These are phyloP conservation scores for Phialemonium atrogriseum DNA, from an alignment of 2,329 filamentous ascomycete genomes.

Conservation along the genomic window DNA sequence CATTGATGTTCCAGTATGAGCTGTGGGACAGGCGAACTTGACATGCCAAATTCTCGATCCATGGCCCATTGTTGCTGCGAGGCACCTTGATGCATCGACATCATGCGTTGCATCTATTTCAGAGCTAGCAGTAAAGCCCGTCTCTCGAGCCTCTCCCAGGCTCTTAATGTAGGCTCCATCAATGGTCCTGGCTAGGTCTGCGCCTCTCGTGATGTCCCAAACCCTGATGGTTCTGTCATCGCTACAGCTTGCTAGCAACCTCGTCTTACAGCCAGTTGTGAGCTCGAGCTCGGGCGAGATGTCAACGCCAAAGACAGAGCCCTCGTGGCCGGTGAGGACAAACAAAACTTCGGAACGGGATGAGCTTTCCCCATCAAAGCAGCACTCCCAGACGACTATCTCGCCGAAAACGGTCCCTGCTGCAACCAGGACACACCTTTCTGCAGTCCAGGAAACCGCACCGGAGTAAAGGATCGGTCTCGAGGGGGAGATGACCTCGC, in stretches of 20 bases:
- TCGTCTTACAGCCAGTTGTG: conserved; percentile 28
- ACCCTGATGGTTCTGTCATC: conserved; percentile 85
- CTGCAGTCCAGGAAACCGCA: conserved; percentile 55
- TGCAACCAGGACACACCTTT: conserved; percentile 60
- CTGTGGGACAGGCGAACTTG: conserved; percentile 40
- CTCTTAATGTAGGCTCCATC: too few species aligned
- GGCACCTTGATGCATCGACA: conserved; percentile 27
- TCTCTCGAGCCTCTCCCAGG: conserved; percentile 39
- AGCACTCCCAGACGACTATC: conserved; percentile 79
- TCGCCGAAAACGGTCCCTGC: conserved; percentile 93
- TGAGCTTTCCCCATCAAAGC: conserved; percentile 17
- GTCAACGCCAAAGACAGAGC: conserved; percentile 84
- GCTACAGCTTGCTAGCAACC: conserved; percentile 84
- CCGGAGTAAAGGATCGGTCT: conserved; percentile 85
- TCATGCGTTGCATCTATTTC: conserved; percentile 16
- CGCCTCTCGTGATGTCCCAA: conserved; percentile 68
- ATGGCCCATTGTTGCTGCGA: conserved; percentile 79
- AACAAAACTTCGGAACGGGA: conserved; percentile 35
- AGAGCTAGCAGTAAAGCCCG: conserved; percentile 49
- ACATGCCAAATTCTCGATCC: conserved; percentile 84
- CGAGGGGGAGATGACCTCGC: conserved; percentile 52
- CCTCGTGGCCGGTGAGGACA: conserved; percentile 66
- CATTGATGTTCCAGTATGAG: conserved; percentile 5
- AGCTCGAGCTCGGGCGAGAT: conserved; percentile 53
- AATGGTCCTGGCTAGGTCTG: too few species aligned